Conservation (phyloP, 306 rosid genomes). For the Castanea crenata region DNA sequence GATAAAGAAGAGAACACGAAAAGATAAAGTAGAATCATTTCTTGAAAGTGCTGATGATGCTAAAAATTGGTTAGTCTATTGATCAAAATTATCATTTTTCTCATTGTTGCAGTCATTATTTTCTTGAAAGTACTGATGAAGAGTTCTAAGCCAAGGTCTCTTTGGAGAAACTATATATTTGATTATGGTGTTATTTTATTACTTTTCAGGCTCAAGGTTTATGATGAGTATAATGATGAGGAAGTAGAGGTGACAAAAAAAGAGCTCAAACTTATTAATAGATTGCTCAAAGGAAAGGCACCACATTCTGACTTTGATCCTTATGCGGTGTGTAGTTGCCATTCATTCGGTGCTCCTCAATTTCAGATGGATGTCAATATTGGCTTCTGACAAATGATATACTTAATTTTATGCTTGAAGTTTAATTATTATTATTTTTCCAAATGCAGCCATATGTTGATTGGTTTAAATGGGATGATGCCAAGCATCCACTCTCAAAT, state of each 20-base stretch:
- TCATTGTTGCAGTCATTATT: background rate
- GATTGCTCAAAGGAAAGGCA: constrained; percentile 65
- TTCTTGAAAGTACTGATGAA: background rate
- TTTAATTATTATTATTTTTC: constrained; percentile 10
- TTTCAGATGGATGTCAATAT: constrained; percentile 5
- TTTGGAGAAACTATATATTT: background rate
- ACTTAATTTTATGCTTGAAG: constrained; percentile 1
- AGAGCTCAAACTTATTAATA: constrained; percentile 59
- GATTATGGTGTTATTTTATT: constrained; percentile 14
- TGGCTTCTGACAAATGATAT: background rate
- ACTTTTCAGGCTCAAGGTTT: constrained; percentile 67
- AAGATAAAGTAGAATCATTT: constrained; percentile 72
- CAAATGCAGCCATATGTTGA: constrained; percentile 68
- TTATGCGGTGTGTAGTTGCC: constrained; percentile 52
- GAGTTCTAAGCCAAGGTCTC: background rate
- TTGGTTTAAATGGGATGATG: constrained; percentile 91
- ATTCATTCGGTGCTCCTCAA: constrained; percentile 4
- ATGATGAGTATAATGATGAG: constrained; percentile 83
- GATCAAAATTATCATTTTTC: background rate
- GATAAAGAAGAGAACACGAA: constrained; percentile 72
- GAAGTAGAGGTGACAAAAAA: constrained; percentile 62
- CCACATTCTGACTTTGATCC: constrained; percentile 86
- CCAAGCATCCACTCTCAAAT: constrained; percentile 81
- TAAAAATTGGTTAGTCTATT: constrained; percentile 64
- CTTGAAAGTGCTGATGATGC: constrained; percentile 81